Conservation (phyloP, 768 basidiomycete genomes). For the Chlorophyllum brunneum region DNA sequence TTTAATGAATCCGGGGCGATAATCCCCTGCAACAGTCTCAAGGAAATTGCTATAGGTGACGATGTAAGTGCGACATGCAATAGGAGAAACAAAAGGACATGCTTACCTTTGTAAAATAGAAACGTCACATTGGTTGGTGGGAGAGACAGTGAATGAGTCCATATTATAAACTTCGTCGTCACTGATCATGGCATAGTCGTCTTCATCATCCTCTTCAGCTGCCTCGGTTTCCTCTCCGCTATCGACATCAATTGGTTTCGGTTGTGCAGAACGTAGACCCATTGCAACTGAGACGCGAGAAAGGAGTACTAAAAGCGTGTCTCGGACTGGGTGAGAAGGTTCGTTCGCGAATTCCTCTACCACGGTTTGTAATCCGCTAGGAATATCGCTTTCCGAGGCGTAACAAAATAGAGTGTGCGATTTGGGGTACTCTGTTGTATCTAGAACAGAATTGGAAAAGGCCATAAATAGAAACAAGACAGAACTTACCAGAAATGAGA, state of each 20-base stretch:
- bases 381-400: constrained; percentile 41
- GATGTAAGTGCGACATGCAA: constrained; percentile 7
- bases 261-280: constrained; percentile 14
- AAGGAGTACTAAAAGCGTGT: constrained; percentile 42
- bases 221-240: constrained; percentile 28
- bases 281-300: constrained; percentile 24
- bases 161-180: constrained; percentile 35
- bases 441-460: constrained; percentile 24
- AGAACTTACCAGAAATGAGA: constrained; percentile 44
- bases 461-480: background rate
- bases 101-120: constrained; percentile 28
- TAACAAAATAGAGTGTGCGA: constrained; percentile 57
- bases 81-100: constrained; percentile 2
- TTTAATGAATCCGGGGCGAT: constrained; percentile 56
- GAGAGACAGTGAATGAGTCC: constrained; percentile 19
- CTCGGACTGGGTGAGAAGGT: constrained; percentile 38
- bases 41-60: constrained; percentile 47
- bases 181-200: constrained; percentile 27
- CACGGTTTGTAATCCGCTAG: constrained; percentile 34
- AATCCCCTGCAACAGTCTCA: constrained; percentile 52
- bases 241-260: constrained; percentile 19
- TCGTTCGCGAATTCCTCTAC: constrained; percentile 42
- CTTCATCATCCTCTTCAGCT: constrained; percentile 33
- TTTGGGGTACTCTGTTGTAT: constrained; percentile 64
- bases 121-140: constrained; percentile 19